Evolutionary conservation across 2,329 filamentous ascomycete species (phyloP).

Genomic region (Trichothecium sympodiale): DNA sequence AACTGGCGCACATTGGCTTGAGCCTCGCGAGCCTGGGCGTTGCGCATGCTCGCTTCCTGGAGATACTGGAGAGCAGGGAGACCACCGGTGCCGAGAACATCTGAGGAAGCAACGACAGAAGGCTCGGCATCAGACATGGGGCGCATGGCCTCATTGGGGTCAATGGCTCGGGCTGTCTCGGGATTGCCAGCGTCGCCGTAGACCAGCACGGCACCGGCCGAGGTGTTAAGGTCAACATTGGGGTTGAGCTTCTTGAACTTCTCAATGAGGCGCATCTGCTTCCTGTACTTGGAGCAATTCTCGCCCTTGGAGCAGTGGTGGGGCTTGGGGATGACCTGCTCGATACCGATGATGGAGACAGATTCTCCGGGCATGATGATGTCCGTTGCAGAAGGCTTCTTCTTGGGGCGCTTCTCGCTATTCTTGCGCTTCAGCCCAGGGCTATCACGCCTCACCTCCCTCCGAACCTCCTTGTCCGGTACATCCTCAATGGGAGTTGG

Average conservation of each 20-base stretch:
- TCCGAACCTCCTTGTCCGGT: constrained; percentile 37
- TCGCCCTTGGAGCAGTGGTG: constrained; percentile 82
- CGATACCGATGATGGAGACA: constrained; percentile 84
- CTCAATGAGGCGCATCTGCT: constrained; percentile 67
- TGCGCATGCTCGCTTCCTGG: constrained; percentile 61
- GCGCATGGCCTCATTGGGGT: constrained; percentile 43
- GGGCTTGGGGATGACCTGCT: constrained; percentile 75
- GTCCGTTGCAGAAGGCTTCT: constrained; percentile 41
- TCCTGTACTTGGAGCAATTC: constrained; percentile 71
- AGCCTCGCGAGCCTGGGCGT: constrained; percentile 62
- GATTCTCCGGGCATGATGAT: constrained; percentile 70
- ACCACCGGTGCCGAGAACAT: constrained; percentile 64
- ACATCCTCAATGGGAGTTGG: constrained; percentile 52
- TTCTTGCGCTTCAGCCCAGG: constrained; percentile 19
- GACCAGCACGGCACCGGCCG: constrained; percentile 56
- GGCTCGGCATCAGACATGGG: constrained; percentile 66
- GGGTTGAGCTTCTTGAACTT: constrained; percentile 68
- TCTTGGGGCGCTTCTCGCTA: constrained; percentile 26
- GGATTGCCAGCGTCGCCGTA: constrained; percentile 72
- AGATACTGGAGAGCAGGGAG: constrained; percentile 57
- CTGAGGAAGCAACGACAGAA: constrained; percentile 83
- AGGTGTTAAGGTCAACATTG: constrained; percentile 37
- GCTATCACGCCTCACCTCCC: constrained; percentile 24
- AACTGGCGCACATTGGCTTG: constrained; percentile 93
- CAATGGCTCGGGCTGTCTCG: constrained; percentile 46